Base-by-base conservation (phyloP, 129 eudicot genomes). In the Saussurea involucrata region DNA sequence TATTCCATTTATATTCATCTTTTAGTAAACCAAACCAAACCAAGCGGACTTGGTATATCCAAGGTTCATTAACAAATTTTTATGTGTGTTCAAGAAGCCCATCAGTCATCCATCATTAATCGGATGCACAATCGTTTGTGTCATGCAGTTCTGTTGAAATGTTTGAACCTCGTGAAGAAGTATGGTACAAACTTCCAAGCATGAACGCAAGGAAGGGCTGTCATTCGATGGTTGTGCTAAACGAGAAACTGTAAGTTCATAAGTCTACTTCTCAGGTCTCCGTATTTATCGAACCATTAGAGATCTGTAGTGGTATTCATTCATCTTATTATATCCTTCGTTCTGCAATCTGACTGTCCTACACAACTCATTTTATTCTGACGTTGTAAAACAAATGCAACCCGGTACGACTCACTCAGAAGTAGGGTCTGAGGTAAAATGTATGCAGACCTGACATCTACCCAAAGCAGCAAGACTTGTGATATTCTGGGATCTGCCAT, bases 141-240 rank as follows among this genome's bases (percentile, higher is more conserved):
- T 21, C 34, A 53, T 73, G 76, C 85, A 94, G 98, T 25, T 84
- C 98, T 18, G 88, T 76, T 34, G 98, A 89, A 83, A 87, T 92
- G 76, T 82, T 84, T 80, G 98, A 94, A 74, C 93, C 98, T 8
- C 88, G 98, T 74, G 93, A 87, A 73, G 81, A 77, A 73, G 72
- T 44, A 1, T 94, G 98, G 98, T 73, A 73, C 24, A 55, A 53
- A 63, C 24, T 87, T 20, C 82, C 69, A 24, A 81, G 66, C 68
- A 89, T 94, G 96, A 83, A 84, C 49, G 44, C 85, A 15, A 79
- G 36, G 68, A 91, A 93, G 77, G 92, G 96, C 9, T 86, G 96
- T 76, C 98, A 91, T 76, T 89, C 97, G 8, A 63, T 88, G 79
- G 85, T 82, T 32, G 90, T 85, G 22, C 85, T 86, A 37, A 78